Evolutionary conservation across 306 rosid species (phyloP).

Genomic region (Medicago truncatula): MtrunA17r5.0-ANR NC_053049.1:47535001-47535500

Average conservation of each 20-base stretch:
- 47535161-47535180: no score
- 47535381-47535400: slow-evolving; percentile 21
- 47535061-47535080: no score
- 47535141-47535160: no score
- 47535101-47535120: no score
- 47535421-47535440: slow-evolving; percentile 30
- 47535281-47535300: background rate
- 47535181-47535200: no score
- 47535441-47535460: slow-evolving; percentile 25
- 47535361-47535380: slow-evolving; percentile 53
- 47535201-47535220: no score
- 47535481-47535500: background rate
- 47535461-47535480: background rate
- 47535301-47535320: slow-evolving; percentile 24
- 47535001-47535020: no score
- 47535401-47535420: slow-evolving; percentile 41
- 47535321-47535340: slow-evolving; percentile 40
- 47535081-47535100: no score
- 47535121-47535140: no score
- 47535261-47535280: background rate
- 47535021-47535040: no score
- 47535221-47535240: background rate
- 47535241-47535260: background rate
- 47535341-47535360: slow-evolving; percentile 45
- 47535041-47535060: no score